Evolutionary conservation across 1,284 basidiomycete species (phyloP), one percentile per base, ranked within the genome.

Genomic region (Taiwanofungus camphoratus): DNA sequence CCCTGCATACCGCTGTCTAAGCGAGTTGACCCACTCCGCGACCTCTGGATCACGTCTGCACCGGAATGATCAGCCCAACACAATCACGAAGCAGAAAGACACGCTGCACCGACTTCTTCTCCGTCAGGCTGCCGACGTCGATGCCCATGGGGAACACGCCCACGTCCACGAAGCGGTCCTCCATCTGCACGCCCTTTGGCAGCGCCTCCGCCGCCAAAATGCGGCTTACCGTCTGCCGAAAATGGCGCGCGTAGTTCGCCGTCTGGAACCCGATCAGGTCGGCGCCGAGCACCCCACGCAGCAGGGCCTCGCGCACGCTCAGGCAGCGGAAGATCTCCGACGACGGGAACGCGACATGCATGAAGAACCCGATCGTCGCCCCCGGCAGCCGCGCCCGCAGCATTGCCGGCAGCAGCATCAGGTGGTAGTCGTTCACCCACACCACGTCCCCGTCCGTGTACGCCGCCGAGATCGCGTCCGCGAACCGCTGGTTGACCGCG

Each of bases 81-180:
- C 20, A 20, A 3, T 4, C 19, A n/a, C 3, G 8, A 21, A 16
- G 11, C 21, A 3, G 15, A 19, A n/a, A n/a, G 3, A 26, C 23
- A 7, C 8, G 18, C 12, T n/a, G 9, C 3, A 63, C 74, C 41
- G 52, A 82, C 81, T 77, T 81, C 62, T 82, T 82, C 51, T 78
- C 70, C 45, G 79, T 78, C 35, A 92, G 66, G 43, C 76, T 73
- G 43, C 68, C 66, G 13, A 92, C 87, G 55, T 92, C 91, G 49
- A 93, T 92, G 3, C 91, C 91, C 77, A 93, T 92, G 0, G 90
- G 87, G 63, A 92, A 91, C 12, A 88, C 86, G 1, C 83, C 84
- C 5, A 92, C 87, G 51, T 90, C 86, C 31, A 92, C 84, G 54
- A 92, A 91, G 3, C 79, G 68, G 0, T 56, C 62, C 43, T 65